Base-by-base conservation (phyloP, 768 basidiomycete species). In the Mycena haematopus region DNA sequence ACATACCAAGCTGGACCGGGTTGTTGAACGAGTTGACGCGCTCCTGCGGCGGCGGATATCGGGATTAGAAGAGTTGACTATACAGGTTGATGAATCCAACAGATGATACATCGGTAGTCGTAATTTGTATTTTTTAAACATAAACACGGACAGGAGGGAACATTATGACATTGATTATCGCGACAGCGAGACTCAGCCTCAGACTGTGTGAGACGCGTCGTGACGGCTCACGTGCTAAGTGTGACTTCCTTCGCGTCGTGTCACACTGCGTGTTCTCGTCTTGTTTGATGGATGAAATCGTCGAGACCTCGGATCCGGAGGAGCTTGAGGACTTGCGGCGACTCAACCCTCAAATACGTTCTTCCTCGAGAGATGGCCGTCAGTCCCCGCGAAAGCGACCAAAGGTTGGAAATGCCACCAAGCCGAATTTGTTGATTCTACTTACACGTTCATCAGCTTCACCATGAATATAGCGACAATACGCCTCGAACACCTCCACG, bases 41-140 rank as follows among this genome's bases (percentile, higher is more conserved):
- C 74, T 92, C 36, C 71, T 99, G 66, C 84, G 88, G 69, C 79
- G 82, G 67, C 83, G 82, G 67, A 94, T 99, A 72, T 78, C 82
- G 9, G 95, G 93, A 36, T 75, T 99, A 44, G 90, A 92, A 66
- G 94, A 99, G 76, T 75, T 99, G 62, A 93, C 91, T 2, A 89
- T 99, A 67, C 96, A 99, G 75, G 82, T 96, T 15, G 93, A 94
- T 52, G 79, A 76, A 51, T 38, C 46, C 13, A 50, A 45, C 52
- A 45, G 49, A 55, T 58, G 35, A 63, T 42, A 50, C 31, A 22
- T 40, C 38, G 35, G 31, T 11, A 5, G 24, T 21, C 54, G 46
- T 54, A 58, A 58, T 55, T 65, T 65, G 58, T 65, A 65, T 60
- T 60, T 65, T 60, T 45, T 45, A 13, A 65, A 47, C n/a, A n/a